Conservation (phyloP, 805 yeast species). For the Saturnispora diversa region DNA sequence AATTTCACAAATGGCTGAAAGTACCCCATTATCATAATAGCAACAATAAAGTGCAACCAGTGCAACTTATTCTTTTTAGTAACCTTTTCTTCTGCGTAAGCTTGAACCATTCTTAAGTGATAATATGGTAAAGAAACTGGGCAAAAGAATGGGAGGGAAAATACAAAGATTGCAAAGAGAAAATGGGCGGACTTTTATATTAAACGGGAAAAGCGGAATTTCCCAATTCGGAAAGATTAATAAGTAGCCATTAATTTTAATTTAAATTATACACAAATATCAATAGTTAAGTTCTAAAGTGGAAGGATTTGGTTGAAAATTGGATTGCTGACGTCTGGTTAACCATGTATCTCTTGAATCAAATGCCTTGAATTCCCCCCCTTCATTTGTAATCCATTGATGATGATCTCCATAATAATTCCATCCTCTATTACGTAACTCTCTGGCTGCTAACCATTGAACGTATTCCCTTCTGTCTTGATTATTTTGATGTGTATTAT, state of each 20-base stretch:
- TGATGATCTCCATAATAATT: slow-evolving; percentile 13
- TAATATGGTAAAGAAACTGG: slow-evolving; percentile 1
- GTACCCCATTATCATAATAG: slow-evolving; percentile 1
- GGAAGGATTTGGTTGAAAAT: slow-evolving; percentile 19
- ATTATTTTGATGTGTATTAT: slow-evolving; percentile 23
- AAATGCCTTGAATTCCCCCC: slow-evolving; percentile 25
- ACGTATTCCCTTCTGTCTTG: slow-evolving; percentile 31
- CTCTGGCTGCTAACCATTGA: slow-evolving; percentile 25
- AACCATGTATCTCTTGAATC: slow-evolving; percentile 28
- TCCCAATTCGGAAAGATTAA: neutral
- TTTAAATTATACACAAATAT: neutral
- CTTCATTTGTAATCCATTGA: slow-evolving; percentile 18
- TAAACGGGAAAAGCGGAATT: too few species aligned
- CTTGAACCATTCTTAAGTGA: neutral
- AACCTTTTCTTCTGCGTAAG: neutral
- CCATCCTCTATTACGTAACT: slow-evolving; percentile 19
- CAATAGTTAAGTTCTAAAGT: slow-evolving; percentile 17
- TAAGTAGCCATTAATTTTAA: neutral
- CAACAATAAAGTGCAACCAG: slow-evolving; percentile 2
- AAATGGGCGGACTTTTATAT: too few species aligned
- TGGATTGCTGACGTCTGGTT: slow-evolving; percentile 26
- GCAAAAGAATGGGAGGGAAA: too few species aligned
- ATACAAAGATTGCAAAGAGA: too few species aligned
- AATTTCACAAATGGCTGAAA: too few species aligned
- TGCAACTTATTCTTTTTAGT: neutral